Evolutionary conservation across 176 grass and related monocot genomes (phyloP), one percentile per base, ranked within the genome.

Genomic region (Eragrostis curvula): DNA sequence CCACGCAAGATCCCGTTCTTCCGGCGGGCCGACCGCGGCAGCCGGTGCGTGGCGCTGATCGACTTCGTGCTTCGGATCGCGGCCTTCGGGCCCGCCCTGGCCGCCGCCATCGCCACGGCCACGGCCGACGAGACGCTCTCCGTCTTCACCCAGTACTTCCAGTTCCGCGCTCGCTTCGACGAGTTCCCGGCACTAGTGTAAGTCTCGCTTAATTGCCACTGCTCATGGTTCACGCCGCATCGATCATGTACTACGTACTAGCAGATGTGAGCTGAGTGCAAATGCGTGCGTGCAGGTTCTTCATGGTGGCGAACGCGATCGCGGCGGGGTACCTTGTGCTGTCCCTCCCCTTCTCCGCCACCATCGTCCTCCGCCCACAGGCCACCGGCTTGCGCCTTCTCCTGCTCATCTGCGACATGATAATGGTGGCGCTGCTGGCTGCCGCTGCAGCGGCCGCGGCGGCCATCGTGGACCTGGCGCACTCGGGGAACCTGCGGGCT

Each of bases 111-210:
- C 30, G 46, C 92, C 71, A 94, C 79, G 15, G 93, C 66, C 20
- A 96, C 93, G 9, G 88, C 93, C 17, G 71, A 90, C 45, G 88
- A 96, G 90, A 98, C 90, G 36, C 86, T 94, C 24, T 88, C 90
- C 66, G 91, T 98, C 45, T 92, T 94, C 95, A 98, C 95, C 67
- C 58, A 92, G 74, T 85, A 81, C 77, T 98, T 88, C 81, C 95
- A 98, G 92, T 98, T 97, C 81, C 95, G 56, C 77, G 90, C 92
- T 56, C 84, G 89, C 74, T 98, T 82, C 75, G 83, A 89, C 65
- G 95, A 98, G 81, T 94, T 98, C 73, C 95, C 95, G 12, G 88
- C 90, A 7, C 82, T 98, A 78, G 86, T 77, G 94, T 97, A 42
- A 46, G 83, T 23, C 55, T 56, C 17, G n/a, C n/a, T n/a, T n/a